Evolutionary conservation across 2,329 filamentous ascomycete species (phyloP), one percentile per base, ranked within the genome.

Genomic region (Alternaria tenuissima): DNA sequence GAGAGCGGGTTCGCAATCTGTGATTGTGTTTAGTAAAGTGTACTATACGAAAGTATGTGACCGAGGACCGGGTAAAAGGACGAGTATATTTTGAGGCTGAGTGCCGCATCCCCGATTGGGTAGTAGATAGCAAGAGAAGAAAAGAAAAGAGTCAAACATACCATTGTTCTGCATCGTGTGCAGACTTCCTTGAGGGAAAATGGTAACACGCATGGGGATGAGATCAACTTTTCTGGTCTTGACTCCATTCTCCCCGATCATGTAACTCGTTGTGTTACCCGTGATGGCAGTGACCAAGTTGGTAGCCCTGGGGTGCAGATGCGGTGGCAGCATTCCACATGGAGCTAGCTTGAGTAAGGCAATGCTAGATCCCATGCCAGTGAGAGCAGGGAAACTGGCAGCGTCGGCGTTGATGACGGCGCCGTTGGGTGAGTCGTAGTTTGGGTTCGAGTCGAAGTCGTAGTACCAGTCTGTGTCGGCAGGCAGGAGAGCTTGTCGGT

Each of bases 161-260:
- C 82, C 81, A 55, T 78, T 81, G 66, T 85, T 85, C 65, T 81
- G 79, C 83, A 85, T 85, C 52, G 77, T 78, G 65, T 86, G 84
- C 47, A 85, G 64, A 61, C 79, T 81, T 2, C 76, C 83, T 14
- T 70, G 71, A 0, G 83, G 84, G 63, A 86, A 86, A 20, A 85
- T 78, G 1, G 84, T 85, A 75, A 83, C 82, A 61, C 81, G 77
- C 18, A 81, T 80, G 1, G 82, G 76, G 4, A 71, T 77, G 38
- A 86, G 73, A 1, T 74, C 77, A 16, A 79, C 76, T 32, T 65
- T 76, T 4, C 85, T 76, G 1, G 79, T 74, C 8, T 74, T 73
- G 0, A 81, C 83, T 3, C 83, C 83, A 58, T 86, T 86, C 70
- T 86, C 84, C 54, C 81, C 76, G 43, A 81, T 79, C 82, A 85